Conservation (phyloP, 768 basidiomycete species). For the Strobilomyces echinocephalus region DNA sequence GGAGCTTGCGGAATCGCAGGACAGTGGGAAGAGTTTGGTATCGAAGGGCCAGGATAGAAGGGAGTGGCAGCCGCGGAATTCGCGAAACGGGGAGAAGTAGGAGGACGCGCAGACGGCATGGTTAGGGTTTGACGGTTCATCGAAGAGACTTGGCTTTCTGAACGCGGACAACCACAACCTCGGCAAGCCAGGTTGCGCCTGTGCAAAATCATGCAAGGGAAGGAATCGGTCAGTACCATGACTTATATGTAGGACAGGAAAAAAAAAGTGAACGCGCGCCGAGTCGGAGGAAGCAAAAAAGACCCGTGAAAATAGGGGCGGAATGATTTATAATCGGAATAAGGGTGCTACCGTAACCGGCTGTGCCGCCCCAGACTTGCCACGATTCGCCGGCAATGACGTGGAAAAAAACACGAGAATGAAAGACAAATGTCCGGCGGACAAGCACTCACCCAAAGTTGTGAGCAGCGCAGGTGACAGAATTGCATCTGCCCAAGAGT, state of each 20-base stretch:
- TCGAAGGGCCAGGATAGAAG: constrained; percentile 14
- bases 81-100: constrained; percentile 25
- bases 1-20: constrained; percentile 14
- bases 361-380: neutral
- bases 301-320: constrained; percentile 25
- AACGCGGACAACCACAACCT: constrained; percentile 65
- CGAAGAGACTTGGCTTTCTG: constrained; percentile 30
- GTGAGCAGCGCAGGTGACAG: constrained; percentile 69
- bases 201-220: constrained; percentile 46
- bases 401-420: neutral
- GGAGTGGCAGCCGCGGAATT: constrained; percentile 13
- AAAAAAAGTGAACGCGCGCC: neutral
- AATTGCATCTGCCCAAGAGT: constrained; percentile 49
- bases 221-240: constrained; percentile 44
- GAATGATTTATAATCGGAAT: constrained; percentile 22
- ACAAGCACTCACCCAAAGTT: constrained; percentile 71
- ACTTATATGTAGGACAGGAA: neutral
- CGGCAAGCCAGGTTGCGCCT: constrained; percentile 77
- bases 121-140: constrained; percentile 29
- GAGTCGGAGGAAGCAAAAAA: constrained; percentile 6
- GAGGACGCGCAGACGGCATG: constrained; percentile 20
- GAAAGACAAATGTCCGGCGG: constrained; percentile 8
- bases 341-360: constrained; percentile 11
- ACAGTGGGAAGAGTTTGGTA: constrained; percentile 32
- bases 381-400: neutral